These are phyloP conservation scores for Orobanche coerulescens DNA, from an alignment of 257 asterid species.

Conservation along the genomic window DNA sequence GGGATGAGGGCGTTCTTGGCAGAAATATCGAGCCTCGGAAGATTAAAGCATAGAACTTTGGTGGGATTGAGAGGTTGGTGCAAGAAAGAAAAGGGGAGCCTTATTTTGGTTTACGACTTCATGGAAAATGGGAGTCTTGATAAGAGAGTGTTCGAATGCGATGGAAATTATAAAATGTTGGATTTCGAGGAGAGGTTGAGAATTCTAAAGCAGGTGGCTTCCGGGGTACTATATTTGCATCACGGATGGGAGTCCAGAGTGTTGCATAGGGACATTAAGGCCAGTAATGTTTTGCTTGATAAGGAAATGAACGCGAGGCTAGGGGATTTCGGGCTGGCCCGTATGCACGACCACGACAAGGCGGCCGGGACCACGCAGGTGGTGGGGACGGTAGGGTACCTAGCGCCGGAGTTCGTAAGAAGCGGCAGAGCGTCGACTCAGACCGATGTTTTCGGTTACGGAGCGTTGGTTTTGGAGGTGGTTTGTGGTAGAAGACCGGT, in stretches of 20 bases:
- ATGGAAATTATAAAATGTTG: slow-evolving; percentile 21
- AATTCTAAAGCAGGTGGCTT: slow-evolving; percentile 50
- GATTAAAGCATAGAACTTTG: slow-evolving; percentile 42
- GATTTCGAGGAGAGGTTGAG: slow-evolving; percentile 40
- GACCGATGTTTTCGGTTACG: slow-evolving; percentile 43
- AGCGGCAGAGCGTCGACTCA: slow-evolving; percentile 47
- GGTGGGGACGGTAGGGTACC: slow-evolving; percentile 53
- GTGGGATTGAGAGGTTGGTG: slow-evolving; percentile 48
- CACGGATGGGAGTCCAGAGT: slow-evolving; percentile 58
- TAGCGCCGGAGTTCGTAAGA: slow-evolving; percentile 47
- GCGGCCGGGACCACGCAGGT: slow-evolving; percentile 40
- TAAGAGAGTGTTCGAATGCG: slow-evolving; percentile 26
- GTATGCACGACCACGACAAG: slow-evolving; percentile 40
- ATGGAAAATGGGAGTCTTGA: slow-evolving; percentile 48
- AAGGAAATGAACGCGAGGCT: neutral
- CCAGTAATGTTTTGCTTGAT: neutral
- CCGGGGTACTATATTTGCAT: slow-evolving; percentile 45
- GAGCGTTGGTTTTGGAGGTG: slow-evolving; percentile 44
- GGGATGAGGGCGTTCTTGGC: slow-evolving; percentile 38
- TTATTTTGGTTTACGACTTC: slow-evolving; percentile 43
- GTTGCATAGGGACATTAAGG: slow-evolving; percentile 34
- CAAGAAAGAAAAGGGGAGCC: slow-evolving; percentile 29
- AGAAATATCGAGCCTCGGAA: slow-evolving; percentile 41
- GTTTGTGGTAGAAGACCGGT: slow-evolving; percentile 49
- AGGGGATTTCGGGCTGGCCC: neutral